Base-by-base conservation (phyloP, 805 yeast genomes). In the Kazachstania psychrophila region DNA sequence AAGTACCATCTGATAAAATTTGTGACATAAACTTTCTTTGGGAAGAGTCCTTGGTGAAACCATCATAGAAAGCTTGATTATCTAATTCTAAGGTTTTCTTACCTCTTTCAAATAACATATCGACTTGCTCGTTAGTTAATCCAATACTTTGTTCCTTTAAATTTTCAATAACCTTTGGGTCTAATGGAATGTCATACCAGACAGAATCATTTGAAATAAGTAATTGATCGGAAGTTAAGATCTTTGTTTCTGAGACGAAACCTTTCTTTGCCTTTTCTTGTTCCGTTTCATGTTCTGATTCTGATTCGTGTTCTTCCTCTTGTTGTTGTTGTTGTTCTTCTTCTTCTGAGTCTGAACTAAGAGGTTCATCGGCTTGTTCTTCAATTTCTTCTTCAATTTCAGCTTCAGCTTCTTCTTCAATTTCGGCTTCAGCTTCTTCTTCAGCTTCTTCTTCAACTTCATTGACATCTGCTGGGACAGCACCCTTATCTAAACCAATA, bases 11-110 rank as follows among this genome's bases (percentile, higher is more conserved):
- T 5, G 87, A 70, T 51, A 92, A 72, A 48, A 92, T 80, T 61
- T 89, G 94, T 1, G 89, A 73, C 68, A 86, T 75, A 59, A 89
- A 89, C 68, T 84, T 80, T 56, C 75, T 78, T 65, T 83, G 96
- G 5, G 94, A 82, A 27, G 80, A 76, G 38, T 79, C 73, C 45
- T 77, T 77, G 38, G 82, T 73, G 55, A 79, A 79, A 55, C 80
- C 94, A 42, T 77, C 79, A 43, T 74, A 70, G 56, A 83, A 89
- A 0, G 68, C 51, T 39, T 72, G 69, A 58, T 85, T 86, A 41
- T 92, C 97, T 13, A 64, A 61, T 37, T 80, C 81, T 17, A 85
- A 64, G 14, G 79, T 64, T 28, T 64, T 65, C 49, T 78, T 69
- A 26, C 94, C 96, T 52, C 77, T 73, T 41, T 73, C 75, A 38